phyloP scores from a whole-genome alignment of 345 rosid genomes.

The Lepidium africanum region DNA sequence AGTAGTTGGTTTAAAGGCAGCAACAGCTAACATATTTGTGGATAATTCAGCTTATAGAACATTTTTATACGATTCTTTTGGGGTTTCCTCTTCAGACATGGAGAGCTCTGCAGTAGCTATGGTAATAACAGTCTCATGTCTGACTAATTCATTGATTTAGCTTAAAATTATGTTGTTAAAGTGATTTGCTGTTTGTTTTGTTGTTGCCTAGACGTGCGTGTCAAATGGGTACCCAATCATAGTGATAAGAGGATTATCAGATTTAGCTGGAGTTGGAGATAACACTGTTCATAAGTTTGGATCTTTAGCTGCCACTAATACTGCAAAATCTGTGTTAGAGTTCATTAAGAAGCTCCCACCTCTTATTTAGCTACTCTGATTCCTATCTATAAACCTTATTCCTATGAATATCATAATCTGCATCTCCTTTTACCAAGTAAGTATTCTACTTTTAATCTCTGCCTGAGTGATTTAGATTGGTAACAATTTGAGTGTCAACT shows the following conservation, averaged over 20 bases:
- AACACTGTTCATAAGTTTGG: slow-evolving; percentile 24
- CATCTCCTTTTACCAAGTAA: background rate
- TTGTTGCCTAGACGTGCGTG: slow-evolving; percentile 34
- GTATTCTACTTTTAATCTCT: too few species aligned
- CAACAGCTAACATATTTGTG: slow-evolving; percentile 41
- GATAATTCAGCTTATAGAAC: slow-evolving; percentile 45
- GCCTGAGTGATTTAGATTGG: too few species aligned
- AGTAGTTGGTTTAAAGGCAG: slow-evolving; percentile 38
- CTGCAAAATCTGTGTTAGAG: slow-evolving; percentile 35
- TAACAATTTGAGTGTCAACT: too few species aligned
- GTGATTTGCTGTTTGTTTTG: background rate
- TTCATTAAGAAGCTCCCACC: slow-evolving; percentile 26
- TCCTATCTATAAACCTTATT: background rate
- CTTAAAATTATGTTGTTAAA: too few species aligned
- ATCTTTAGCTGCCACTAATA: slow-evolving; percentile 37
- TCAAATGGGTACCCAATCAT: slow-evolving; percentile 45
- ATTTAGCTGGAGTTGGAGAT: slow-evolving; percentile 43
- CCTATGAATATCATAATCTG: background rate
- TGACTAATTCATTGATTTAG: background rate
- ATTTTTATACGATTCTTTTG: slow-evolving; percentile 30
- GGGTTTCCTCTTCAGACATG: slow-evolving; percentile 44
- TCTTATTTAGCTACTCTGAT: background rate
- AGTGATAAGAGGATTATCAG: slow-evolving; percentile 40
- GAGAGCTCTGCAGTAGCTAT: slow-evolving; percentile 51
- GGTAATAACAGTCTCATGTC: slow-evolving; percentile 9